These are phyloP conservation scores for Gliomastix tumulicola DNA, from an alignment of 2,329 filamentous ascomycete genomes.

Conservation along the genomic window DNA sequence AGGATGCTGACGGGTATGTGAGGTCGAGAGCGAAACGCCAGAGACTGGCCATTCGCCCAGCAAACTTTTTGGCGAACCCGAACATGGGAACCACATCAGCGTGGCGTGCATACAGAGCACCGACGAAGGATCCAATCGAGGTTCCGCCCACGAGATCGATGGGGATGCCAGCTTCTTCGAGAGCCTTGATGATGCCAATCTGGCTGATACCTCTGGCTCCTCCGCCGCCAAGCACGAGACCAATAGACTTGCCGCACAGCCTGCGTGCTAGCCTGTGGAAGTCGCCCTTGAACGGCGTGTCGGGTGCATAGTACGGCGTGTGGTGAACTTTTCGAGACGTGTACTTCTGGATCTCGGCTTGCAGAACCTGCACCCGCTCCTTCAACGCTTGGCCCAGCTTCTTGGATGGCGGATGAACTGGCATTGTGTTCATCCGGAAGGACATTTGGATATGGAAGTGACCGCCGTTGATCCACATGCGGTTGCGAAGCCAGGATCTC, in stretches of 20 bases:
- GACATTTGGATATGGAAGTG: slow-evolving; percentile 98
- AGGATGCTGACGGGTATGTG: slow-evolving; percentile 93
- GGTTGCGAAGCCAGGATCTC: slow-evolving; percentile 81
- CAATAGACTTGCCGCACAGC: slow-evolving; percentile 89
- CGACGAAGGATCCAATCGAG: slow-evolving; percentile 93
- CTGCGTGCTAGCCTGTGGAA: slow-evolving; percentile 88
- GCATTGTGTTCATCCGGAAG: slow-evolving; percentile 69
- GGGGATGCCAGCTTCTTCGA: slow-evolving; percentile 93
- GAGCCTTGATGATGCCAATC: slow-evolving; percentile 85
- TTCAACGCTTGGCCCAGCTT: slow-evolving; percentile 82
- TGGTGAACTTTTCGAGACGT: slow-evolving; percentile 87
- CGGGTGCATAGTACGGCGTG: slow-evolving; percentile 80
- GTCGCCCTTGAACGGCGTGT: slow-evolving; percentile 91
- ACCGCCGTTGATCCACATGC: slow-evolving; percentile 96
- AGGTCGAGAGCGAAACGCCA: slow-evolving; percentile 97
- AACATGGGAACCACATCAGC: slow-evolving; percentile 97
- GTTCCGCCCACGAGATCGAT: slow-evolving; percentile 95
- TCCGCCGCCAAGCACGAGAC: slow-evolving; percentile 87
- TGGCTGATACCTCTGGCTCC: slow-evolving; percentile 89
- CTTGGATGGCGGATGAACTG: slow-evolving; percentile 67
- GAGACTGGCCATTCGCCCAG: slow-evolving; percentile 97
- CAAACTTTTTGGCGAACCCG: slow-evolving; percentile 92
- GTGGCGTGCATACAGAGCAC: slow-evolving; percentile 89
- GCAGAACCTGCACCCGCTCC: slow-evolving; percentile 85
- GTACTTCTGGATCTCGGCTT: slow-evolving; percentile 97